These are phyloP conservation scores for Botryosphaeria agaves DNA, from an alignment of 2,329 filamentous ascomycete species.

Conservation along the genomic window DNA sequence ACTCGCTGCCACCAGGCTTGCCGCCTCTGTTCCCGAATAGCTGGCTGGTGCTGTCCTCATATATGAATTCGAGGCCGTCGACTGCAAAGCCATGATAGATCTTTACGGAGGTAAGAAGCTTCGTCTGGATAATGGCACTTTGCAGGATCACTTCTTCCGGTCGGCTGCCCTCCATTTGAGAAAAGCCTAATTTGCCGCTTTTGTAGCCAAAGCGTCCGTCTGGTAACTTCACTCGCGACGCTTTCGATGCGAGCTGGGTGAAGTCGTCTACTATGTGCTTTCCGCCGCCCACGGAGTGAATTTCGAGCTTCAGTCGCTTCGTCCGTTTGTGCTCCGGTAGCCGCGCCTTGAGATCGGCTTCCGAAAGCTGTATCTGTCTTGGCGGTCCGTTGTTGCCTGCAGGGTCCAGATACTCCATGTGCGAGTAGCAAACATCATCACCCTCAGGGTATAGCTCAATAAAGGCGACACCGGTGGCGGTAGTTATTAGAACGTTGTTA, in stretches of 20 bases:
- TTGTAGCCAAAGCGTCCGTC: slow-evolving; percentile 59
- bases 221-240: slow-evolving; percentile 55
- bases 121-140: slow-evolving; percentile 47
- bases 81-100: slow-evolving; percentile 63
- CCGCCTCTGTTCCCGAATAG: slow-evolving; percentile 72
- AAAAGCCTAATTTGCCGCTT: slow-evolving; percentile 56
- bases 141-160: slow-evolving; percentile 59
- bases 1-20: slow-evolving; percentile 51
- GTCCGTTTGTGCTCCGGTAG: slow-evolving; percentile 59
- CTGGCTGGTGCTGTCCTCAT: slow-evolving; percentile 72
- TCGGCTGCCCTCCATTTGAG: slow-evolving; percentile 51
- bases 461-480: slow-evolving; percentile 67
- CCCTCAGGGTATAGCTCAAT: slow-evolving; percentile 66
- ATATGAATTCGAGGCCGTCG: slow-evolving; percentile 82
- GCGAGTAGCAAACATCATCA: slow-evolving; percentile 64
- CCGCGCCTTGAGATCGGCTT: slow-evolving; percentile 53
- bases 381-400: slow-evolving; percentile 42
- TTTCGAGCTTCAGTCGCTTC: slow-evolving; percentile 46
- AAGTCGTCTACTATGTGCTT: slow-evolving; percentile 66
- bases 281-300: slow-evolving; percentile 63
- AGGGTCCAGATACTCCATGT: slow-evolving; percentile 61
- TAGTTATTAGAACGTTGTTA: slow-evolving; percentile 57
- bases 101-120: slow-evolving; percentile 56
- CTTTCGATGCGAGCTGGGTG: slow-evolving; percentile 48
- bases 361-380: slow-evolving; percentile 56